These are phyloP conservation scores for Serendipita vermifera DNA, from an alignment of 768 basidiomycete species.

Conservation along the genomic window DNA sequence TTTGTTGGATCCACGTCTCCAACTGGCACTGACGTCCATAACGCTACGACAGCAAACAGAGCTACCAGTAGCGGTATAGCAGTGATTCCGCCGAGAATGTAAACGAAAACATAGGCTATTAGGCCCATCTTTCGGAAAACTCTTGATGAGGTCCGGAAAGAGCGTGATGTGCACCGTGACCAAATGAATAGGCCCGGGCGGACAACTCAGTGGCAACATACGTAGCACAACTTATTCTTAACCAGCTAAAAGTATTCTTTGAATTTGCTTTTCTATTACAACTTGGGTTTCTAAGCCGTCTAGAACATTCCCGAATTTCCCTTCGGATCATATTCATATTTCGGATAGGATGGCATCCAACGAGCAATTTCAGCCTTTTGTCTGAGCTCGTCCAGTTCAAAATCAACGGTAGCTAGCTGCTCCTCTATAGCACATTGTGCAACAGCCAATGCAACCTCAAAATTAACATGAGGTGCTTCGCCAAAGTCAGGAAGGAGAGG, in stretches of 20 bases:
- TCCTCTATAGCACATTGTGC: conserved; percentile 66
- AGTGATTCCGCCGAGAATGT: conserved; percentile 81
- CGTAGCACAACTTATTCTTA: neutral
- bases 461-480: conserved; percentile 59
- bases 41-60: conserved; percentile 41
- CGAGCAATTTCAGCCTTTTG: conserved; percentile 35
- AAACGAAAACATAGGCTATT: conserved; percentile 58
- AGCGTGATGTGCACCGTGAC: too few relatives aligned
- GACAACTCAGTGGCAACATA: too few relatives aligned
- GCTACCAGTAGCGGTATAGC: conserved; percentile 59
- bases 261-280: neutral
- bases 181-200: too few relatives aligned
- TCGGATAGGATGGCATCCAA: conserved; percentile 55
- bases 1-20: conserved; percentile 37
- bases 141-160: conserved; percentile 3
- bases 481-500: conserved; percentile 65
- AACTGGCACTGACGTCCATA: conserved; percentile 81
- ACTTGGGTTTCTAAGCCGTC: neutral
- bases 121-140: conserved; percentile 7
- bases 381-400: conserved; percentile 45
- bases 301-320: conserved; percentile 27
- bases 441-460: conserved; percentile 69
- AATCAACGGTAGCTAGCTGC: conserved; percentile 46
- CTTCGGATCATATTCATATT: conserved; percentile 48
- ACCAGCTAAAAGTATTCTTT: neutral